Evolutionary conservation across 1,284 basidiomycete genomes (phyloP).

Genomic region (Rhizoctonia solani): DNA sequence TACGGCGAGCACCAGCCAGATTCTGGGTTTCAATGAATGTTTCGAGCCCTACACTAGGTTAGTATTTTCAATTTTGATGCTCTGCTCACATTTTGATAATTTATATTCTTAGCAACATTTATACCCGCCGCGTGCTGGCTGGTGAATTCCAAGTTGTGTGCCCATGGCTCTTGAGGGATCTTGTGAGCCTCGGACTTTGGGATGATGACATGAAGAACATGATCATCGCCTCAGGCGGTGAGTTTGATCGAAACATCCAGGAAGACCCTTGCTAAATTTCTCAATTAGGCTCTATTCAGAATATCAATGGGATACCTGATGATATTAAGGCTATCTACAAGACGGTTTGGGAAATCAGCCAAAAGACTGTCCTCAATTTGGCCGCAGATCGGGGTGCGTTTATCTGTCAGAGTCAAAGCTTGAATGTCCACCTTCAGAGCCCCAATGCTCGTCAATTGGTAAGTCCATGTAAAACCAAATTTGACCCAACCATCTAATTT

Average conservation of each 20-base stretch:
- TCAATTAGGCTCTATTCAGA: slow-evolving; percentile 76
- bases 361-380: slow-evolving; percentile 98
- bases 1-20: slow-evolving; percentile 98
- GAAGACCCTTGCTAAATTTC: not conserved
- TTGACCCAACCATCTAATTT: not conserved
- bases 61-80: slow-evolving; percentile 37
- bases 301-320: slow-evolving; percentile 82
- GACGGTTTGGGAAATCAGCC: slow-evolving; percentile 99
- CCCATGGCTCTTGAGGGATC: slow-evolving; percentile 96
- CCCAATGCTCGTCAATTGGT: slow-evolving; percentile 89
- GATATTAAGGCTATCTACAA: slow-evolving; percentile 97
- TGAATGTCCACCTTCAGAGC: slow-evolving; percentile 93
- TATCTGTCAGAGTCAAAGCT: slow-evolving; percentile 91
- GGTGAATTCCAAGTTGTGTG: slow-evolving; percentile 99
- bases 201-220: slow-evolving; percentile 99
- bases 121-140: slow-evolving; percentile 98
- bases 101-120: slow-evolving; percentile 79
- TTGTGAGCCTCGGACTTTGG: slow-evolving; percentile 96
- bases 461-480: slow-evolving; percentile 28
- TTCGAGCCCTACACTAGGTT: slow-evolving; percentile 95
- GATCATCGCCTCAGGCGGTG: slow-evolving; percentile 92
- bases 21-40: slow-evolving; percentile 98
- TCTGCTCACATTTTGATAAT: not conserved
- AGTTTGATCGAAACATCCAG: slow-evolving; percentile 25
- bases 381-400: slow-evolving; percentile 98